phyloP scores from a whole-genome alignment of 108 stramenopile species.

The Nitzschia sp. region DNA sequence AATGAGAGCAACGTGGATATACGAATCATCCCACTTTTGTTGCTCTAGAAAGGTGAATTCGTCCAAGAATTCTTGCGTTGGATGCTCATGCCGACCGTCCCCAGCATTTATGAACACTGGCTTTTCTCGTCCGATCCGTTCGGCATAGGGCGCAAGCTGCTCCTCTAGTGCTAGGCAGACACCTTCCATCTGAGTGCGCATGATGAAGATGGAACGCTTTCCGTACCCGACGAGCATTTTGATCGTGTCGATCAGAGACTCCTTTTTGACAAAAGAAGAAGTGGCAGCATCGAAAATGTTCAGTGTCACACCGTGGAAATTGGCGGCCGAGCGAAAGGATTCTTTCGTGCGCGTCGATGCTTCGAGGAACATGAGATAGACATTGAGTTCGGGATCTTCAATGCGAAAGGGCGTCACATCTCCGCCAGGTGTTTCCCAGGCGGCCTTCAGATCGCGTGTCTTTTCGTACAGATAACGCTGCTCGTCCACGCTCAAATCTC shows the following conservation, averaged over 20 bases:
- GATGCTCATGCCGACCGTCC: neutral
- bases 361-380: neutral
- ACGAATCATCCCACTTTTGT: neutral
- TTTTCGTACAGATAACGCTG: neutral
- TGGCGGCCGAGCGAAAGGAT: neutral
- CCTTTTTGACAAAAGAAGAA: neutral
- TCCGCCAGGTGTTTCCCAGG: neutral
- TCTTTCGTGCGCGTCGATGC: neutral
- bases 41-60: neutral
- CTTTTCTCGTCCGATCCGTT: neutral
- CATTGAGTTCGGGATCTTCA: neutral
- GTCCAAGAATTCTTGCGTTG: neutral
- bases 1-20: neutral
- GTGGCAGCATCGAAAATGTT: neutral
- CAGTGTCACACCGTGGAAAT: neutral
- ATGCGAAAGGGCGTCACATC: neutral
- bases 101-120: neutral
- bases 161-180: neutral
- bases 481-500: neutral
- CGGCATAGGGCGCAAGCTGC: neutral
- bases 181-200: neutral
- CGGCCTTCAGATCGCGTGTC: neutral
- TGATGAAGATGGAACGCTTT: neutral
- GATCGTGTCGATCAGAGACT: neutral
- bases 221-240: neutral